Base-by-base conservation (phyloP, 768 basidiomycete genomes). In the Podaxis rugospora region DNA sequence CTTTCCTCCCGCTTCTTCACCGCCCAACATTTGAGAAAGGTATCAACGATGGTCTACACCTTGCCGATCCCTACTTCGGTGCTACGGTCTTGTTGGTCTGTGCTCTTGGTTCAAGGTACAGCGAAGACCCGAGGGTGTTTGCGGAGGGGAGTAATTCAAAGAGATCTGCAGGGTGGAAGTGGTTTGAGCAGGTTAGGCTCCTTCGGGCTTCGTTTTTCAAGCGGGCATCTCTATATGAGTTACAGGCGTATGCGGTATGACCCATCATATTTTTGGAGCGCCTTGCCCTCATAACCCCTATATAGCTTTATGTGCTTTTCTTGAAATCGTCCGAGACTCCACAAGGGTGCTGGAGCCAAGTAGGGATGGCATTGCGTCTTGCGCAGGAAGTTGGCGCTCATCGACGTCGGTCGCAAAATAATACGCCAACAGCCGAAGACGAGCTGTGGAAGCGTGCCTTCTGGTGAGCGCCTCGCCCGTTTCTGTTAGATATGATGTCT, bases 321-420 rank as follows among this genome's bases (percentile, higher is more conserved):
- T 69, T 80, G 25, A 79, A 80, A 57, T 77, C 81, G 0, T 80
- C 78, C 6, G 78, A 74, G 63, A 71, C 75, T 0, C 78, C 83
- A 0, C 83, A 86, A 53, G 79, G 82, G 9, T 74, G 74, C 44
- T 93, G 90, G 90, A 79, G 80, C 4, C 76, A 84, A 6, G 77
- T 85, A 39, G 88, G 88, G 0, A 73, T 88, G 44, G 88, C 86
- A n/a, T 71, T 93, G 35, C 85, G 90, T 2, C 75, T 87, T 52
- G 83, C 86, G 0, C 86, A 91, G 68, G 91, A 94, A 64, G 83
- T 91, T 40, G 86, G 92, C 28, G 87, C 84, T 1, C 92, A 93
- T 70, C 70, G 69, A 50, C 59, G 76, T 59, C 71, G 80, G 28
- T 75, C 72, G 55, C 63, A 68, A 11, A 62, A 68, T 47, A 69